Conservation (phyloP, 2,329 filamentous ascomycete species). For the Aspergillus pseudoviridinutans region DNA sequence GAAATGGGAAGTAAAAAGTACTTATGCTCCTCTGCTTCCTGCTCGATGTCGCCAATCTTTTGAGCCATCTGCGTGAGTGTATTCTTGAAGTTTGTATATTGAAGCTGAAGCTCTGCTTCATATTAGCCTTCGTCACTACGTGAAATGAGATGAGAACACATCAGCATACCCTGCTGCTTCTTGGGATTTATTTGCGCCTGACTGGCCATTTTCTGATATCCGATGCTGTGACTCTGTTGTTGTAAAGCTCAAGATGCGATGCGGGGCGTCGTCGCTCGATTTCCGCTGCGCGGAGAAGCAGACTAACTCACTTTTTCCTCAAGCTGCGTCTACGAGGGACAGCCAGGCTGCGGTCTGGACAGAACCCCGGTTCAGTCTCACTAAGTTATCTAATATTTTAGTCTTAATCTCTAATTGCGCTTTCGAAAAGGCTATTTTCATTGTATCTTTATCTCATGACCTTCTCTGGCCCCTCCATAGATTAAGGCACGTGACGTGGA, state of each 20-base stretch:
- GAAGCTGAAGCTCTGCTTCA: slow-evolving; percentile 45
- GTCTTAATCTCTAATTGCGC: not conserved
- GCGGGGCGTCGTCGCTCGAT: slow-evolving; percentile 26
- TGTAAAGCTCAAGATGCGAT: slow-evolving; percentile 30
- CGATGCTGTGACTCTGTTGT: slow-evolving; percentile 8
- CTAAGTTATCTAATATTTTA: not conserved
- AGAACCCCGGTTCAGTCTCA: not conserved
- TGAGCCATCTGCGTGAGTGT: slow-evolving; percentile 85
- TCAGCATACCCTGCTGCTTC: slow-evolving; percentile 45
- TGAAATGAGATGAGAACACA: not conserved
- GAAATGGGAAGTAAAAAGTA: slow-evolving; percentile 43
- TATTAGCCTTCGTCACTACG: slow-evolving; percentile 6
- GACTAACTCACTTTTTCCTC: not conserved
- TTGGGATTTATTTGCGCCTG: slow-evolving; percentile 39
- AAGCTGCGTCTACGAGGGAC: not conserved
- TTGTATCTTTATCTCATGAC: not conserved
- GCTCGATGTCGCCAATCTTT: slow-evolving; percentile 96
- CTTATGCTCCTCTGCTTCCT: slow-evolving; percentile 98
- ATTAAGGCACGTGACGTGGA: slow-evolving; percentile 19
- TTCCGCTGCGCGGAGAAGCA: slow-evolving; percentile 3
- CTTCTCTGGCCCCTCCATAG: not conserved
- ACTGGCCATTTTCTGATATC: slow-evolving; percentile 33
- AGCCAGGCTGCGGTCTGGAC: not conserved
- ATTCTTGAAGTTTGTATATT: slow-evolving; percentile 57
- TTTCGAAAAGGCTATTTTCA: not conserved